Conservation (phyloP, 495 filamentous ascomycete species). For the Parathielavia hyrcaniae region DNA sequence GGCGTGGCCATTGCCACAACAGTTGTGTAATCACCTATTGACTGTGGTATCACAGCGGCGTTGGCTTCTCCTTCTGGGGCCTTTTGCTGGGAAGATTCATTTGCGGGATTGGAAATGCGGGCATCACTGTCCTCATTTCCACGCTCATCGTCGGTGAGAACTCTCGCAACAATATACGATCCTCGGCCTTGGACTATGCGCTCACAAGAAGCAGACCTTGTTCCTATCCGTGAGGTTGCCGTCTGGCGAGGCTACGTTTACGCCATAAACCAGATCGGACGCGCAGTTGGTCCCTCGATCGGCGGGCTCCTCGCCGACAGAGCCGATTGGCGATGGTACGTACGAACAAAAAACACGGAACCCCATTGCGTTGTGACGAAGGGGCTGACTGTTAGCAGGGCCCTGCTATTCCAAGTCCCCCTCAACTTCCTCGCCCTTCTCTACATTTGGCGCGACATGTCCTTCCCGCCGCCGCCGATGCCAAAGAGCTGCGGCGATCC, state of each 20-base stretch:
- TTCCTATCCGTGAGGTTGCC: constrained; percentile 20
- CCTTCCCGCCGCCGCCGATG: constrained; percentile 6
- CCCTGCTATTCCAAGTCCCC: constrained; percentile 18
- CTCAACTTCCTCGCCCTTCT: constrained; percentile 8
- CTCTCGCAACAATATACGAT: neutral
- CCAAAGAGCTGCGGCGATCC: neutral
- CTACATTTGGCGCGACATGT: constrained; percentile 20
- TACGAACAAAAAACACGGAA: no score
- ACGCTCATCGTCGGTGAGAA: constrained; percentile 17
- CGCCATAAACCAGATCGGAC: constrained; percentile 18
- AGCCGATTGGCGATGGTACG: constrained; percentile 19
- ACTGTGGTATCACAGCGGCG: neutral
- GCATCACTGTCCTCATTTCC: constrained; percentile 21
- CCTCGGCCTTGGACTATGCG: no score
- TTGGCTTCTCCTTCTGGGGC: constrained; percentile 16
- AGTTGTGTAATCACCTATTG: neutral
- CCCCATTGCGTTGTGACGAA: neutral
- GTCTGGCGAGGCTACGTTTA: constrained; percentile 22
- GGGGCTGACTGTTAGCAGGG: neutral
- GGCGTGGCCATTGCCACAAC: no score
- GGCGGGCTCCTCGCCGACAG: constrained; percentile 16
- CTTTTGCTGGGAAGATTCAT: constrained; percentile 14
- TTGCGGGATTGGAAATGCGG: constrained; percentile 18
- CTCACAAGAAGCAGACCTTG: constrained; percentile 8
- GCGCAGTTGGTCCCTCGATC: constrained; percentile 16